Base-by-base conservation (phyloP, 108 stramenopile species). In the Cylindrotheca fusiformis region DNA sequence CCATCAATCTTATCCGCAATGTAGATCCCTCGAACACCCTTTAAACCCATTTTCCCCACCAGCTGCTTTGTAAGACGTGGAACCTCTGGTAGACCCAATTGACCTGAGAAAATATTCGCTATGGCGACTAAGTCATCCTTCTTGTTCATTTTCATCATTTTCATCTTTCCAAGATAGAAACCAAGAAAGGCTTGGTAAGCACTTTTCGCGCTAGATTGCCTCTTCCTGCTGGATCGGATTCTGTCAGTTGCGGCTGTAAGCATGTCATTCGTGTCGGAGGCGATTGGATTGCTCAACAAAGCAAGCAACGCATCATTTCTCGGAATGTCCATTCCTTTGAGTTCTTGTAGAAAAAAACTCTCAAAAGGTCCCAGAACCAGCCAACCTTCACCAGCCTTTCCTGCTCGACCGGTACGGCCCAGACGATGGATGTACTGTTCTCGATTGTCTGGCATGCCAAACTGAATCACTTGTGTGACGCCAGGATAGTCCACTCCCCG, bases 381-480 rank as follows among this genome's bases (percentile, higher is more conserved):
- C 57, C 85, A 53, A 3, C 88, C 87, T 28, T 83, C 55, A 21
- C 93, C 93, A 3, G 36, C 31, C 30, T 54, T 59, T 23, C 93
- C 93, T 12, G 91, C 95, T 17, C 97, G 81, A 12, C 87, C 97
- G 4, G 95, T 95, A 12, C 95, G 85, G 19, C 96, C 95, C 2
- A 97, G 79, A 10, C 95, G 84, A 81, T 96, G 96, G n/a, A 95
- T 72, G 75, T 97, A 97, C 75, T 99, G 97, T 68, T 96, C 93
- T n/a, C 95, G 84, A 58, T 90, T 85, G 20, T 94, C 94, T 1
- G 99, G 99, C 44, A 98, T 56, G 10, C 94, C 88, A 60, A 94
- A 52, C 33, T 79, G 78, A 23, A 79, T 59, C 17, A 79, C 78
- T 28, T 63, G 72, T 29, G 78, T 65, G 19, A 79, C 72, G 45